These are phyloP conservation scores for Beverwykella pulmonaria DNA, from an alignment of 495 filamentous ascomycete species.

Conservation along the genomic window DNA sequence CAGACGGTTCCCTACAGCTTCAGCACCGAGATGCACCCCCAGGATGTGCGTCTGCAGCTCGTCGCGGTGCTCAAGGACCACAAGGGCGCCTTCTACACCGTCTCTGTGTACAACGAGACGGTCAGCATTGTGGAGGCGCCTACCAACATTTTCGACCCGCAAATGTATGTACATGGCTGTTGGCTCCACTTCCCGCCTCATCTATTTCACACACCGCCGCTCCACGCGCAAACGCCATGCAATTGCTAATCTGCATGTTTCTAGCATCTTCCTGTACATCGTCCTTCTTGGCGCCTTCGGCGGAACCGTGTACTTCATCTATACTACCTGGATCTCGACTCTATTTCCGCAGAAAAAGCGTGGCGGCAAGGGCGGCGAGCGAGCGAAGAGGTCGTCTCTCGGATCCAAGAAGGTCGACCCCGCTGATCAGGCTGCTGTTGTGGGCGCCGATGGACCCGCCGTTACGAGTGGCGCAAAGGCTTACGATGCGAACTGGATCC, in stretches of 20 bases:
- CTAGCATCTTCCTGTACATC: slow-evolving; percentile 90
- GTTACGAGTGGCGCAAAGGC: slow-evolving; percentile 67
- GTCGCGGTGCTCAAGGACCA: slow-evolving; percentile 70
- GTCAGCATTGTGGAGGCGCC: slow-evolving; percentile 91
- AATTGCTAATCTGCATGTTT: neutral
- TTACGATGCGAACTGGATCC: slow-evolving; percentile 97
- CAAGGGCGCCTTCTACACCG: slow-evolving; percentile 68
- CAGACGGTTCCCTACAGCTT: slow-evolving; percentile 80
- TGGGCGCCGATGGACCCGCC: slow-evolving; percentile 69
- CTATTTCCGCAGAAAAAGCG: slow-evolving; percentile 91
- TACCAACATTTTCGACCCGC: slow-evolving; percentile 90
- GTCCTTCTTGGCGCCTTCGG: slow-evolving; percentile 77
- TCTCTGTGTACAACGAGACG: slow-evolving; percentile 82
- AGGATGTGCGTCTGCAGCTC: slow-evolving; percentile 80
- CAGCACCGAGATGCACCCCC: slow-evolving; percentile 87
- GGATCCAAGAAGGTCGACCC: slow-evolving; percentile 66
- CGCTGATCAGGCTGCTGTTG: slow-evolving; percentile 63
- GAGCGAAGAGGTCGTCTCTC: slow-evolving; percentile 58
- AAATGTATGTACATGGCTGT: slow-evolving; percentile 68
- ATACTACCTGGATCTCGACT: slow-evolving; percentile 95
- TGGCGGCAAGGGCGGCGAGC: slow-evolving; percentile 62
- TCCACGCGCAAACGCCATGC: neutral
- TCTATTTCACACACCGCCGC: slow-evolving; percentile 20
- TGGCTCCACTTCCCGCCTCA: slow-evolving; percentile 4
- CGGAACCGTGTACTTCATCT: slow-evolving; percentile 90